phyloP scores from a whole-genome alignment of 2,329 filamentous ascomycete genomes.

The Fusarium nelsonii region DNA sequence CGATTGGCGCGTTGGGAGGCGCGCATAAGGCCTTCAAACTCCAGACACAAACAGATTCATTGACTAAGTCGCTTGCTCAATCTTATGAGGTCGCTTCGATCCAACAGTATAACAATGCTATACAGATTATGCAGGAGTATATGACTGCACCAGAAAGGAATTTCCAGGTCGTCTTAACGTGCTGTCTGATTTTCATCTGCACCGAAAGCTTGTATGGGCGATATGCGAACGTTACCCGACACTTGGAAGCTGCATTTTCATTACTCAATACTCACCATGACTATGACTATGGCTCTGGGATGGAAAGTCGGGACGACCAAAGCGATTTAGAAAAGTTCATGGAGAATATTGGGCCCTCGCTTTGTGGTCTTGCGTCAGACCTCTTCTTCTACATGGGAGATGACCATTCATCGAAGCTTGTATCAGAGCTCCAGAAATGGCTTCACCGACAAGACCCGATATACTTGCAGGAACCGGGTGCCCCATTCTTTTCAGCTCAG shows the following conservation, averaged over 20 bases:
- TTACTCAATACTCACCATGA: background rate
- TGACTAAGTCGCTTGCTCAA: background rate
- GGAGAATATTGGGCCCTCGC: conserved; percentile 12
- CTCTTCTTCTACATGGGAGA: conserved; percentile 15
- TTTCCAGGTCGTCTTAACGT: conserved; percentile 16
- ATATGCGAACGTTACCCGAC: conserved; percentile 4
- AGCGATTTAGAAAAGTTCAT: background rate
- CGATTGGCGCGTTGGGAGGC: conserved; percentile 15
- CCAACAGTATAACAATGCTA: conserved; percentile 22
- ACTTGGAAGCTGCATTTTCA: conserved; percentile 14
- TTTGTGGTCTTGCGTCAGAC: conserved; percentile 13
- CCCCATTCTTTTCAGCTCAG: conserved; percentile 12
- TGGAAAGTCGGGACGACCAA: rapidly evolving
- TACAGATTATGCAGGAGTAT: conserved; percentile 5
- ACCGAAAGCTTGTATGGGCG: conserved; percentile 10
- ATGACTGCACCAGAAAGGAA: background rate
- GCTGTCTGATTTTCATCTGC: conserved; percentile 30
- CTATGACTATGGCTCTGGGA: background rate
- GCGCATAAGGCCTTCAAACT: conserved; percentile 27
- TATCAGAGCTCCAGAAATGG: conserved; percentile 1
- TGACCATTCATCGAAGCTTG: conserved; percentile 7
- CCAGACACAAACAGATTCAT: background rate
- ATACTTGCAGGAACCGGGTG: background rate
- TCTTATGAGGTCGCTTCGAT: conserved; percentile 17
- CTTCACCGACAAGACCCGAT: conserved; percentile 1